Conservation (phyloP, 2,329 filamentous ascomycete species). For the Cladosporium sp. region DNA sequence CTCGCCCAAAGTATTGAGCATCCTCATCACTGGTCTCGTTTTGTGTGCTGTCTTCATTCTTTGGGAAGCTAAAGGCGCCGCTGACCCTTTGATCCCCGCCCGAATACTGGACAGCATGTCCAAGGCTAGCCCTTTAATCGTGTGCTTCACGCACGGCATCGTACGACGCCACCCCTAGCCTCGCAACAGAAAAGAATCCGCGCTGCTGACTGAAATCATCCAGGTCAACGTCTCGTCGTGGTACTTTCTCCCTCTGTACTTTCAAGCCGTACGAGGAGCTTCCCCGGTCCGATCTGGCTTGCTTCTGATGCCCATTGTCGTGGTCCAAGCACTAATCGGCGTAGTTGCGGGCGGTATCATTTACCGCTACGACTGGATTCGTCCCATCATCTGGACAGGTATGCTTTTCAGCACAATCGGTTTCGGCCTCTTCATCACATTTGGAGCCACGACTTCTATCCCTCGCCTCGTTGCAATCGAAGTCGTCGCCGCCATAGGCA, state of each 20-base stretch:
- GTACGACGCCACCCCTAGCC: constrained; percentile 8
- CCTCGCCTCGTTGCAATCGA: constrained; percentile 53
- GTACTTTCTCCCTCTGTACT: constrained; percentile 85
- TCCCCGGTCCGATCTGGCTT: constrained; percentile 51
- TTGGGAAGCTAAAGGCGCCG: neutral
- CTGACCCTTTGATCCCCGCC: neutral
- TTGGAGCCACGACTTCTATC: constrained; percentile 36
- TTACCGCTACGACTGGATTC: constrained; percentile 47
- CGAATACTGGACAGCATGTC: neutral
- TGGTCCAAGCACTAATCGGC: constrained; percentile 19
- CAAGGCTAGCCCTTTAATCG: neutral
- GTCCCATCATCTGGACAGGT: constrained; percentile 53
- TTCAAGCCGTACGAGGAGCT: constrained; percentile 71
- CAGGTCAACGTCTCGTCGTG: constrained; percentile 60
- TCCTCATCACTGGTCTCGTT: neutral
- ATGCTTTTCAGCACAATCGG: constrained; percentile 40
- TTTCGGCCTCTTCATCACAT: constrained; percentile 40
- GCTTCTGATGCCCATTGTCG: constrained; percentile 34
- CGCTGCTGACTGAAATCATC: constrained; percentile 53
- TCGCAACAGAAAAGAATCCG: constrained; percentile 45
- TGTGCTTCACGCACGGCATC: neutral
- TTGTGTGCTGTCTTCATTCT: neutral
- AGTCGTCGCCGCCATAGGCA: constrained; percentile 62
- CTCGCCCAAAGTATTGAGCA: constrained; percentile 30
- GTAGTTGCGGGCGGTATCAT: constrained; percentile 38